Percentiles rank a stretch among this genome's conserved stretches.
Conservation (phyloP, 192 early-diverging fungal genomes). For the Geosiphon pyriformis region DNA sequence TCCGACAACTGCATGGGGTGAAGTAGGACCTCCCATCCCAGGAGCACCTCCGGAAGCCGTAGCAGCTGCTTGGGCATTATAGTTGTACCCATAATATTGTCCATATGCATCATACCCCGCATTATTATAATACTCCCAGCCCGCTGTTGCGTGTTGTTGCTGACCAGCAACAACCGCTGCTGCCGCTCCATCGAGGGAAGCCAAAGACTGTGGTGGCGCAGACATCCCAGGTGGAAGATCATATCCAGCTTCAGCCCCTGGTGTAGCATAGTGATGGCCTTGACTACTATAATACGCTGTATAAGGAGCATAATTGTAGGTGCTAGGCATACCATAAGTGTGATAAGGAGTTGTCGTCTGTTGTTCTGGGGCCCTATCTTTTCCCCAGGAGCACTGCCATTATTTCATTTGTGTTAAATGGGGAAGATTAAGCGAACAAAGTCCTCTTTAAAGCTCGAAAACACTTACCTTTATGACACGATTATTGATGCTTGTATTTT, state of each 20-base stretch:
- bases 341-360: slow-evolving; percentile 17
- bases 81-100: slow-evolving; percentile 17
- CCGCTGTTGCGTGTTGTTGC: slow-evolving; percentile 12
- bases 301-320: slow-evolving; percentile 20
- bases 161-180: slow-evolving; percentile 15
- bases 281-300: slow-evolving; percentile 20
- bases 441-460: no score
- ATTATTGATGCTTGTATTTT: slow-evolving; percentile 67
- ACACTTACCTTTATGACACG: slow-evolving; percentile 65
- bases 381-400: slow-evolving; percentile 77
- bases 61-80: slow-evolving; percentile 6
- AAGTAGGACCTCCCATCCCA: background rate
- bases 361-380: slow-evolving; percentile 61
- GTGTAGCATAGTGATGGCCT: slow-evolving; percentile 21
- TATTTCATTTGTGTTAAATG: background rate
- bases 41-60: background rate
- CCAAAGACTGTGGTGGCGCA: slow-evolving; percentile 20
- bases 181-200: slow-evolving; percentile 17
- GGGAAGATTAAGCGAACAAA: background rate
- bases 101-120: slow-evolving; percentile 21
- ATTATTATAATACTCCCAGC: slow-evolving; percentile 22
- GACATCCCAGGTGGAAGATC: slow-evolving; percentile 26
- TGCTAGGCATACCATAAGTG: slow-evolving; percentile 8
- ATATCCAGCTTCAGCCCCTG: slow-evolving; percentile 20
- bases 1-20: background rate